These are phyloP conservation scores for Phytophthora lateralis DNA, from an alignment of 352 stramenopile species.

Conservation along the genomic window DNA sequence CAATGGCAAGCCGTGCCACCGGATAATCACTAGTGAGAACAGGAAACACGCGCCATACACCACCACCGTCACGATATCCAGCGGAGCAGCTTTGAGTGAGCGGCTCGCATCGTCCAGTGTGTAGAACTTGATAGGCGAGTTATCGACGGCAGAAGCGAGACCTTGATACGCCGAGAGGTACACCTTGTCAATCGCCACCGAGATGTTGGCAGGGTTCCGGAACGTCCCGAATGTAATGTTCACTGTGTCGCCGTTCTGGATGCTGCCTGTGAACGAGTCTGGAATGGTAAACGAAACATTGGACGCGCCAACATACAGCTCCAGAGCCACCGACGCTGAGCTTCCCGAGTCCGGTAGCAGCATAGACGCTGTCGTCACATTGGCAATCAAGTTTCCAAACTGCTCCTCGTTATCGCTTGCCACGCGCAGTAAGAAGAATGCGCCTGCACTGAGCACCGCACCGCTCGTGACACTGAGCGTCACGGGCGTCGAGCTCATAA, in stretches of 20 bases:
- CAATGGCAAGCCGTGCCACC: constrained; percentile 82
- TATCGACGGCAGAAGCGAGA: constrained; percentile 61
- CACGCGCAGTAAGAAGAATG: constrained; percentile 75
- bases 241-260: constrained; percentile 78
- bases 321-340: constrained; percentile 39
- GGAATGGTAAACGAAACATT: constrained; percentile 85
- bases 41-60: constrained; percentile 84
- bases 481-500: constrained; percentile 60
- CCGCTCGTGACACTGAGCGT: constrained; percentile 67
- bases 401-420: constrained; percentile 55
- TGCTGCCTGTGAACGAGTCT: constrained; percentile 51
- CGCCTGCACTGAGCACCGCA: constrained; percentile 56
- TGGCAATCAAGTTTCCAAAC: constrained; percentile 63
- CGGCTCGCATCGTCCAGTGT: constrained; percentile 47
- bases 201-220: constrained; percentile 65
- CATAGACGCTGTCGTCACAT: constrained; percentile 55
- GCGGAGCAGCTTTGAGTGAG: constrained; percentile 53
- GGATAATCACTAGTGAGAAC: constrained; percentile 83
- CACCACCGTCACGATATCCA: constrained; percentile 75
- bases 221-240: constrained; percentile 72
- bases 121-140: constrained; percentile 58
- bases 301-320: constrained; percentile 51
- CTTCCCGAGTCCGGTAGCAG: constrained; percentile 33
- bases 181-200: constrained; percentile 60
- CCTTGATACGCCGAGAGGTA: constrained; percentile 79